A percentile compares a stretch with the other conserved stretches of the same genome.
Conservation (phyloP, 257 asterid species). For the Scutellaria baicalensis region DNA sequence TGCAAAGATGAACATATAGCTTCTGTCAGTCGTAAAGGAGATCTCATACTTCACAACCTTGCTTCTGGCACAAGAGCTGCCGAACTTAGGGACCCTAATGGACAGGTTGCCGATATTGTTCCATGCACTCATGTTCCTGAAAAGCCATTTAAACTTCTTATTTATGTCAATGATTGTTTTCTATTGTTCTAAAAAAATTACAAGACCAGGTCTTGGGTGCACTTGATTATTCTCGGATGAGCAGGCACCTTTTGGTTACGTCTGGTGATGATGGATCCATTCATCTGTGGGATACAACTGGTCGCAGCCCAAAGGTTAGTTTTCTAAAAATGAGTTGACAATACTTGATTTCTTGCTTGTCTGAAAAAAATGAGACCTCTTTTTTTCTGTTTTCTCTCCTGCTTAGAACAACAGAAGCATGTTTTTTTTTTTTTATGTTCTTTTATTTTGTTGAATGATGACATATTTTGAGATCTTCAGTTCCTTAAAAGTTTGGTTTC, state of each 20-base stretch:
- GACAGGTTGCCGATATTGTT: slow-evolving; percentile 57
- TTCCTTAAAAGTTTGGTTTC: neutral
- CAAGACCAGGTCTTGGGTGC: slow-evolving; percentile 80
- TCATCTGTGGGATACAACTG: slow-evolving; percentile 97
- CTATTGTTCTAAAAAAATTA: slow-evolving; percentile 23
- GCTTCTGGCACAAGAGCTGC: slow-evolving; percentile 92
- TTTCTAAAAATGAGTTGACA: neutral
- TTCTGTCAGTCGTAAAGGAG: slow-evolving; percentile 91
- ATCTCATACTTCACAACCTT: slow-evolving; percentile 93
- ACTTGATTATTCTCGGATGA: slow-evolving; percentile 90
- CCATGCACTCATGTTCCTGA: neutral
- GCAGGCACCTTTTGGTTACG: slow-evolving; percentile 94
- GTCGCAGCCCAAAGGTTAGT: slow-evolving; percentile 89
- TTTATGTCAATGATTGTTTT: slow-evolving; percentile 9
- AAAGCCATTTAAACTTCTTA: slow-evolving; percentile 7
- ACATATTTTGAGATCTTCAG: neutral
- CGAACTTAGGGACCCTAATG: slow-evolving; percentile 89
- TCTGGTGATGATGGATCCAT: slow-evolving; percentile 99
- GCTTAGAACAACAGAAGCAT: neutral
- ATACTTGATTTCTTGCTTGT: slow-evolving; percentile 7
- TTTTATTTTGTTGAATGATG: neutral
- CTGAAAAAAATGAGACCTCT: neutral
- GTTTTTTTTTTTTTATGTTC: neutral
- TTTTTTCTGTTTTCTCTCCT: neutral
- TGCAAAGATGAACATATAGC: slow-evolving; percentile 98